Base-by-base conservation (phyloP, 257 asterid species). In the Jasminum sambac region DNA sequence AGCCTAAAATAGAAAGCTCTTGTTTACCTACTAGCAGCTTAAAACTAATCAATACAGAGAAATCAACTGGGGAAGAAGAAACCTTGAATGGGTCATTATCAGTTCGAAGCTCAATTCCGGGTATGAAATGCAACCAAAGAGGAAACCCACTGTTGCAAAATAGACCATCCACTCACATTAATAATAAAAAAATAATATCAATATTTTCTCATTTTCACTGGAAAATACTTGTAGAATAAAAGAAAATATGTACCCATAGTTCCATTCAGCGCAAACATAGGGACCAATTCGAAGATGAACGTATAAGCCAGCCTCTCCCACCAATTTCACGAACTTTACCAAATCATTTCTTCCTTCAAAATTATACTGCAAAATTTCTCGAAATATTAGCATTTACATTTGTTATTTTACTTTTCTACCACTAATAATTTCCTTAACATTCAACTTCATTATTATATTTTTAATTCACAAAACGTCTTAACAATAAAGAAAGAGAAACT, bases 21-120 rank as follows among this genome's bases (percentile, higher is more conserved):
- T 60, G 1, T 23, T 10, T 21, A 63, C 70, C 59, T 40, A 17
- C 16, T 38, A 64, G 41, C 11, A 67, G 40, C 66, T n/a, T 6
- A 30, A 39, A 67, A 19, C 57, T 69, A 24, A 21, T 21, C 16
- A 38, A 30, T 0, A 34, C 17, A 70, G 4, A 4, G 46, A 66
- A 1, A 8, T 55, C 62, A n/a, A 40, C 34, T 14, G n/a, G 63
- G n/a, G n/a, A 14, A 70, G 21, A 6, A 67, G 70, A 11, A 62
- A 86, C 97, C 96, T 91, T 91, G 80, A 84, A 90, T 1, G 95
- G 96, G 74, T 87, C 85, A 68, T 91, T 91, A 76, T 90, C 89
- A 0, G 95, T 85, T 70, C 98, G 88, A 72, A 93, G 75, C 83
- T 74, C 78, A 61, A 93, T 81, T 68, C 96, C 96, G 9, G 96